A percentile compares a stretch with the other conserved stretches of the same genome.
Evolutionary conservation across 2,329 filamentous ascomycete species (phyloP).

Genomic region (Atkinsonella texensis): DNA sequence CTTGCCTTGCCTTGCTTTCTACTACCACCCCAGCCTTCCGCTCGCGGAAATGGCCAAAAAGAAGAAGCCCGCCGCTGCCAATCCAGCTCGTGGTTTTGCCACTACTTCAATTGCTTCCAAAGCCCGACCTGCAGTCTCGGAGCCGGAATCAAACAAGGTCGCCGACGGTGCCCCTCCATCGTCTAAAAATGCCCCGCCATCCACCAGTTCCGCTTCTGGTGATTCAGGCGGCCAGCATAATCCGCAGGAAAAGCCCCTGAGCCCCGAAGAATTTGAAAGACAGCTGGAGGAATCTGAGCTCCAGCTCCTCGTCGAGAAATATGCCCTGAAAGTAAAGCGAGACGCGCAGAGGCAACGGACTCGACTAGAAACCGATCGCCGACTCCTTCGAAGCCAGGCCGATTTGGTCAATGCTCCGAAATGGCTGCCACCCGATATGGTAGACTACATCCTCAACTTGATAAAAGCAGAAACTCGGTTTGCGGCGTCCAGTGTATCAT

Average conservation of each 20-base stretch:
- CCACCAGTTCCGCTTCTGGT: constrained; percentile 7
- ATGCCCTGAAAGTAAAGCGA: constrained; percentile 64
- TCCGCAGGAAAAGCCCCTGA: constrained; percentile 40
- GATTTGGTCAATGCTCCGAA: constrained; percentile 58
- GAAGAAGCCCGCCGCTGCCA: constrained; percentile 68
- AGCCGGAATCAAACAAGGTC: constrained; percentile 22
- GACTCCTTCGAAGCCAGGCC: constrained; percentile 68
- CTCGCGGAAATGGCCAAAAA: constrained; percentile 65
- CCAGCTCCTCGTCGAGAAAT: constrained; percentile 75
- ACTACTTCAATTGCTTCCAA: constrained; percentile 89
- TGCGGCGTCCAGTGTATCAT: constrained; percentile 34
- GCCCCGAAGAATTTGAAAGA: constrained; percentile 78
- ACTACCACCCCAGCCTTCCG: too few relatives aligned
- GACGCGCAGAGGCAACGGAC: constrained; percentile 66
- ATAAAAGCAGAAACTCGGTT: constrained; percentile 54
- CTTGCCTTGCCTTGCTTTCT: too few relatives aligned
- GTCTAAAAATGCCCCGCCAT: constrained; percentile 16
- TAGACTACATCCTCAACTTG: constrained; percentile 66
- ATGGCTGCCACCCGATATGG: constrained; percentile 71
- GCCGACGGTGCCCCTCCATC: constrained; percentile 13
- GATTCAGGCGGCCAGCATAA: constrained; percentile 4
- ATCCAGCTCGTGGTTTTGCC: constrained; percentile 84
- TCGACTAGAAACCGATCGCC: constrained; percentile 74
- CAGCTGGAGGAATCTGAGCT: constrained; percentile 86
- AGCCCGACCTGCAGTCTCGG: constrained; percentile 47